phyloP scores from a whole-genome alignment of 208 protist species.

The Wallacemonas rigidus region DNA sequence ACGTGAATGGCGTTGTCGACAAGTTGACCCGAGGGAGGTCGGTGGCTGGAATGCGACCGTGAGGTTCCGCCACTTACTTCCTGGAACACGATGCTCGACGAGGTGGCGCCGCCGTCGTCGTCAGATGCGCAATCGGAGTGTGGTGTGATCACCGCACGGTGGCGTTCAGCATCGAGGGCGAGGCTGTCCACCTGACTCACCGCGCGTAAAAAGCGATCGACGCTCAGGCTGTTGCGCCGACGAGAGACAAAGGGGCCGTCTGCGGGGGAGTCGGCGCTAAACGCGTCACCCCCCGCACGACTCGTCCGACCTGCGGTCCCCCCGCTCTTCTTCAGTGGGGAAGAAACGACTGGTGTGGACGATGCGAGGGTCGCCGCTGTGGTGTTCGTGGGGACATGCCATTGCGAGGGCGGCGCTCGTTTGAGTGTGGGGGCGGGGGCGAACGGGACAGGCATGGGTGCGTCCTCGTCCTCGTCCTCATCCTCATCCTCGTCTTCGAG shows the following conservation, averaged over 20 bases:
- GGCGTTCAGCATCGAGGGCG: not conserved
- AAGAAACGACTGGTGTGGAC: no score
- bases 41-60: not conserved
- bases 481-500: not conserved
- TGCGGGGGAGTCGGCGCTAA: not conserved
- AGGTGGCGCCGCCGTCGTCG: not conserved
- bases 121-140: not conserved
- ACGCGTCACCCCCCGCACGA: no score
- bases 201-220: conserved; percentile 14
- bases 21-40: not conserved
- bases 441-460: not conserved
- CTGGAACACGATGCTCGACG: conserved; percentile 7
- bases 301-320: no score
- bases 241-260: not conserved
- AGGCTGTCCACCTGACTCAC: conserved; percentile 15
- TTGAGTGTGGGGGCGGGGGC: not conserved
- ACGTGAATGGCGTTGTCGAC: not conserved
- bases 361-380: not conserved
- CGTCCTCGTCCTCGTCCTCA: conserved; percentile 6
- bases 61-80: conserved; percentile 3
- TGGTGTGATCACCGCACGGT: not conserved
- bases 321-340: no score
- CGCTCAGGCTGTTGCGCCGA: not conserved
- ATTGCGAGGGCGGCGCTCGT: not conserved
- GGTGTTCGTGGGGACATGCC: not conserved